Evolutionary conservation across 1,284 basidiomycete genomes (phyloP).

Genomic region (Ceraceosorus bombacis): DNA sequence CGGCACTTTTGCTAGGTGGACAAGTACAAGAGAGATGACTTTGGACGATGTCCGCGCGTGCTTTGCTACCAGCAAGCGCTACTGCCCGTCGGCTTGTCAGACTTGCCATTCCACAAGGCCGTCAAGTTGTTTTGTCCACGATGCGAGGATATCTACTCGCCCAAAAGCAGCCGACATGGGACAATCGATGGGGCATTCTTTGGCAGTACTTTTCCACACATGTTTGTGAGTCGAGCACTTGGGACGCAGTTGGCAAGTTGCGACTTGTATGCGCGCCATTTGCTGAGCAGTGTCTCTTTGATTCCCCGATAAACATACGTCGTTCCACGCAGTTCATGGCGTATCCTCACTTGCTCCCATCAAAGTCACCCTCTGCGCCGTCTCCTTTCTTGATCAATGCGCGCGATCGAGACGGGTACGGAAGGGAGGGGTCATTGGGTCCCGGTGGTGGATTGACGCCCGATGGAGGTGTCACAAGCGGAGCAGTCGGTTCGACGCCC

Average conservation of each 20-base stretch:
- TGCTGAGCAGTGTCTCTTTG: too few species aligned
- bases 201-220: slow-evolving; percentile 46
- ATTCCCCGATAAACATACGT: too few species aligned
- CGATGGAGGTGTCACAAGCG: background rate
- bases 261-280: too few species aligned
- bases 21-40: slow-evolving; percentile 47
- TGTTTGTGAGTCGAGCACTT: slow-evolving; percentile 54
- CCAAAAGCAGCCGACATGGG: slow-evolving; percentile 45
- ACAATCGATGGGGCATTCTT: slow-evolving; percentile 49
- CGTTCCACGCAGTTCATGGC: slow-evolving; percentile 56
- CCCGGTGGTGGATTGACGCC: background rate
- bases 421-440: background rate
- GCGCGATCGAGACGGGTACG: too few species aligned
- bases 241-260: too few species aligned
- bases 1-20: slow-evolving; percentile 21
- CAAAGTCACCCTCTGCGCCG: slow-evolving; percentile 33
- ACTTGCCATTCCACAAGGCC: slow-evolving; percentile 44
- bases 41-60: slow-evolving; percentile 45
- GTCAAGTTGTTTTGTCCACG: slow-evolving; percentile 47
- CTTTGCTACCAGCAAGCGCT: slow-evolving; percentile 45
- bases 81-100: slow-evolving; percentile 43
- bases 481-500: background rate
- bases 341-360: slow-evolving; percentile 63
- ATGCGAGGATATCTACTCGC: slow-evolving; percentile 47
- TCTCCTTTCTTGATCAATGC: slow-evolving; percentile 27